A percentile compares a stretch with the other conserved stretches of the same genome.
Evolutionary conservation across 306 rosid genomes (phyloP).

Genomic region (Begonia peltatifolia): DNA sequence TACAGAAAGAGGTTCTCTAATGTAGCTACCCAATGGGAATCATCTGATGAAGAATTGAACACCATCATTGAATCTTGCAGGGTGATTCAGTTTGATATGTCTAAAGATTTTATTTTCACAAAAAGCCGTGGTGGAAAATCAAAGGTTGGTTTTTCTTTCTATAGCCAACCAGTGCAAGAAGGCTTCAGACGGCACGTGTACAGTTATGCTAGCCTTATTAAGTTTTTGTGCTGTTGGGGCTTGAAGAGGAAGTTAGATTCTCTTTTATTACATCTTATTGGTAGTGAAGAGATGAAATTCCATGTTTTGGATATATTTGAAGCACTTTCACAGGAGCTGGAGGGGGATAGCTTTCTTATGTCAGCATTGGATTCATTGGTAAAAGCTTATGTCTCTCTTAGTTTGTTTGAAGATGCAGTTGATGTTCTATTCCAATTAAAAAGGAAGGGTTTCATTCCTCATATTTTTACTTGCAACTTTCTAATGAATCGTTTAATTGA

Average conservation of each 20-base stretch:
- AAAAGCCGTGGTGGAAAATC: conserved; percentile 17
- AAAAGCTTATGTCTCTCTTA: conserved; percentile 40
- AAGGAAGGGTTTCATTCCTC: conserved; percentile 44
- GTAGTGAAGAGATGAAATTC: conserved; percentile 17
- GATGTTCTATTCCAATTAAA: conserved; percentile 36
- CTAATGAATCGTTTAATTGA: conserved; percentile 52
- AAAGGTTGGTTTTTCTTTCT: conserved; percentile 33
- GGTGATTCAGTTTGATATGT: too few species aligned
- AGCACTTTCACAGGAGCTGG: conserved; percentile 19
- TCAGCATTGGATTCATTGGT: conserved; percentile 43
- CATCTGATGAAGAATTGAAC: too few species aligned
- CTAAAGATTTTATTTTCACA: too few species aligned
- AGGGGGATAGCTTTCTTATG: conserved; percentile 13
- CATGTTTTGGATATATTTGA: conserved; percentile 30
- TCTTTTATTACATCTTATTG: conserved; percentile 40
- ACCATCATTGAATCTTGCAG: too few species aligned
- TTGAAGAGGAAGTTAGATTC: conserved; percentile 37
- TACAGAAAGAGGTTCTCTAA: too few species aligned
- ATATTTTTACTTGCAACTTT: conserved; percentile 45
- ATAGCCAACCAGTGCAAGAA: conserved; percentile 18
- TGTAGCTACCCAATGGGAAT: too few species aligned
- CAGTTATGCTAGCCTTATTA: conserved; percentile 39
- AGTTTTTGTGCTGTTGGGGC: conserved; percentile 45
- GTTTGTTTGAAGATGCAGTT: conserved; percentile 57
- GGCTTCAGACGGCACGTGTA: conserved; percentile 32